Base-by-base conservation (phyloP, 2,329 filamentous ascomycete species). In the Pseudogymnoascus sp. region DNA sequence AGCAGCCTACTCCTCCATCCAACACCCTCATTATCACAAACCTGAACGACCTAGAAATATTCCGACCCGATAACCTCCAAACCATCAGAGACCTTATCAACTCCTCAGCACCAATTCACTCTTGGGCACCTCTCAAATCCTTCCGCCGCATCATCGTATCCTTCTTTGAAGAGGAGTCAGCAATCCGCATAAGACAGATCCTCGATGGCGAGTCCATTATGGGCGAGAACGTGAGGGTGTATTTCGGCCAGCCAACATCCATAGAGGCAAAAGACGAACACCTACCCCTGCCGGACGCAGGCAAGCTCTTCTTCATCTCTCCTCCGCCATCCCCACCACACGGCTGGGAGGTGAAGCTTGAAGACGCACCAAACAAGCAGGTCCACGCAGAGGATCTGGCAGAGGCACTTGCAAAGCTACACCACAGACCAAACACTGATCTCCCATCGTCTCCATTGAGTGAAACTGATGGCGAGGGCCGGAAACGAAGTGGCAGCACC, bases 21-120 rank as follows among this genome's bases (percentile, higher is more conserved):
- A 95, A 95, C 79, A 95, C 90, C 0, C 86, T 95, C 63, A 85
- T 95, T 71, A 88, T 95, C 72, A 95, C 90, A 70, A 91, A 91
- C 77, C 84, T 95, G 64, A 79, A 87, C 71, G 84, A 90, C 67
- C 77, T 81, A 64, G 86, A 88, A 70, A 86, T 91, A 77, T 95
- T 93, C 81, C 80, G 84, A 63, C 80, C 88, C 16, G 82, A 88
- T 65, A 91, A 91, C 75, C 81, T 93, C 64, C 83, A 88, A 69
- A 85, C 83, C 65, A 89, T 93, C 70, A 87, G 86, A 72, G 81
- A 86, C 62, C 84, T 91, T 64, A 87, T 95, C 74, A 79, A 83
- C 70, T 75, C 83, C 59, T 85, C 87, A n/a, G 88, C 88, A 2
- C 81, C 85, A 60, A 85, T 93, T 67, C 87, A 91, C 76, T 86